Evolutionary conservation across 1,284 basidiomycete species (phyloP).

Genomic region (Anthracocystis walkeri): DNA sequence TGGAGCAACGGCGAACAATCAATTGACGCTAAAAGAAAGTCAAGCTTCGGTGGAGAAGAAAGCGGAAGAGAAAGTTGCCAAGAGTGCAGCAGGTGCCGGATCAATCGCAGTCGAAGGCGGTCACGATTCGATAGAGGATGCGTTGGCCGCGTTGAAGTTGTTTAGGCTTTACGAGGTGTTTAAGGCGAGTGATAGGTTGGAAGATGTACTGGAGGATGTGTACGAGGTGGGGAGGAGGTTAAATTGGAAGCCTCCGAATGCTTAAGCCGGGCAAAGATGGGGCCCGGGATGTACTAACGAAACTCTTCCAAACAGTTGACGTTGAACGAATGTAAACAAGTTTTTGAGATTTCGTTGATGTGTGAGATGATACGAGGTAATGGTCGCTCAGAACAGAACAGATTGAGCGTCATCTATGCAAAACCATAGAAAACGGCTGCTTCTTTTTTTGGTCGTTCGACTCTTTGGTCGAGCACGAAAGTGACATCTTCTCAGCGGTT

Average conservation of each 20-base stretch:
- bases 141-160: conserved; percentile 84
- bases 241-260: conserved; percentile 54
- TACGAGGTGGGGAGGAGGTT: conserved; percentile 73
- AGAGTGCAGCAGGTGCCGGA: conserved; percentile 27
- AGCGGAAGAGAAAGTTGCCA: conserved; percentile 11
- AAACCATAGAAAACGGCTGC: too few relatives aligned
- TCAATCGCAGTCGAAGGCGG: conserved; percentile 65
- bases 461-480: too few relatives aligned
- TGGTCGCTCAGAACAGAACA: too few relatives aligned
- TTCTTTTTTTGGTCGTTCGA: too few relatives aligned
- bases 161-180: conserved; percentile 86
- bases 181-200: conserved; percentile 81
- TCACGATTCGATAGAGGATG: conserved; percentile 94
- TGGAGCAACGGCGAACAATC: conserved; percentile 71
- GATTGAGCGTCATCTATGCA: too few relatives aligned
- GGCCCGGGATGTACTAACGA: too few relatives aligned
- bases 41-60: conserved; percentile 21
- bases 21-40: conserved; percentile 31
- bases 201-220: conserved; percentile 84
- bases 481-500: too few relatives aligned
- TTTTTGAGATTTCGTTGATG: too few relatives aligned
- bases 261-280: too few relatives aligned
- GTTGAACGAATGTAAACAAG: too few relatives aligned
- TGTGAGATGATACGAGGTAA: too few relatives aligned
- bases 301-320: too few relatives aligned